Evolutionary conservation across 345 rosid genomes (phyloP).

Genomic region (Erysimum cheiranthoides): DNA sequence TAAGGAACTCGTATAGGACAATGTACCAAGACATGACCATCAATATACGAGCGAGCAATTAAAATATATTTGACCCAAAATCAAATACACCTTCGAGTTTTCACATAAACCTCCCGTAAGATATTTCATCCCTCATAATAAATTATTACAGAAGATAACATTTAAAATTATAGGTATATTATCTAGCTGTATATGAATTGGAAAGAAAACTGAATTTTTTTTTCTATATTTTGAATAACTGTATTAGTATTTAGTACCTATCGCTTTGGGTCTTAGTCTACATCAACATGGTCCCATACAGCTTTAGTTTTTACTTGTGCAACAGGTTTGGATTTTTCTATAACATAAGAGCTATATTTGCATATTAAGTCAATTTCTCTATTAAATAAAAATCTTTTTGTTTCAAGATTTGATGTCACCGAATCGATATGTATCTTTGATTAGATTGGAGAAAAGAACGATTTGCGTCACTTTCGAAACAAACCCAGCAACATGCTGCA

Average conservation of each 20-base stretch:
- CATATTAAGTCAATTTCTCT: conserved; percentile 15
- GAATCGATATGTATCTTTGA: conserved; percentile 15
- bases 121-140: conserved; percentile 27
- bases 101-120: conserved; percentile 33
- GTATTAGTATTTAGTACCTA: conserved; percentile 23
- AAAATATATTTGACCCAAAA: conserved; percentile 39
- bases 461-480: conserved; percentile 19
- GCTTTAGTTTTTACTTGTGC: conserved; percentile 27
- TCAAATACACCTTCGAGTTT: conserved; percentile 43
- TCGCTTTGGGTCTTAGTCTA: conserved; percentile 32
- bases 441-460: conserved; percentile 16
- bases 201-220: neutral
- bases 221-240: conserved; percentile 3
- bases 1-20: conserved; percentile 3
- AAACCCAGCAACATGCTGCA: conserved; percentile 14
- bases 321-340: conserved; percentile 25
- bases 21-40: conserved; percentile 22
- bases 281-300: conserved; percentile 40
- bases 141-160: neutral
- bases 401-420: conserved; percentile 27
- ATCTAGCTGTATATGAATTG: conserved; percentile 21
- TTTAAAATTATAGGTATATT: neutral
- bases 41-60: conserved; percentile 18
- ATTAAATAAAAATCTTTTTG: neutral
- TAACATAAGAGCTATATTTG: neutral